Evolutionary conservation across 2,329 filamentous ascomycete species (phyloP), one percentile per base, ranked within the genome.

Genomic region (Taxawa tesnikishii): DNA sequence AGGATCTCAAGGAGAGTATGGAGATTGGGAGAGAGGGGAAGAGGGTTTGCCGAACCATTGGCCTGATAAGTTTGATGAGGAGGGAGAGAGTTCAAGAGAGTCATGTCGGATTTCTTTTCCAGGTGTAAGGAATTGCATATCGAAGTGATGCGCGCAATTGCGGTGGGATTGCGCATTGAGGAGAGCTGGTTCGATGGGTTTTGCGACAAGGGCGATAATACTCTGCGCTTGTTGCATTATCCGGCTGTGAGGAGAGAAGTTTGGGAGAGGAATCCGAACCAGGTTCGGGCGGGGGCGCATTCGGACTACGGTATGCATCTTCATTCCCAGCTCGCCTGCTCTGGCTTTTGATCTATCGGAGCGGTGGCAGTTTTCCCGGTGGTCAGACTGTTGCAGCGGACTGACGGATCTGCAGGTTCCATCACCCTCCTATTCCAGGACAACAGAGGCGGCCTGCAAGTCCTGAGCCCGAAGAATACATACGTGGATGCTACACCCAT

Each of bases 401-500:
- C 32, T 38, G 19, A 40, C 25, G 15, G 16, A 7, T n/a, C n/a
- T 8, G 8, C 34, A 58, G 56, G 60, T 17, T 48, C 43, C 9
- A 56, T 71, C 32, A 71, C 68, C 3, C 50, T 69, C 5, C 54
- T 71, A 6, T 70, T 71, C 40, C 54, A 74, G 45, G 71, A 75
- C 48, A 50, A 55, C 24, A 59, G 66, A 7, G 72, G 71, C 3
- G 71, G 71, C 0, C 50, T 76, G 16, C 70, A 76, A 45, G 71
- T 75, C 4, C 69, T 74, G 46, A 79, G 75, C 29, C 83, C 84
- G 0, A 77, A 71, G 25, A 46, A 47, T 24, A 73, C 68, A 0
- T 94, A 87, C 47, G 75, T 94, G 24, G 74, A 94, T 48, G 87
- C 83, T 1, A 83, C 73, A 5, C 85, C 87, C 0, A 88, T 93